Percentiles rank a stretch among this genome's conserved stretches.
Conservation (phyloP, 192 early-diverging fungal genomes). For the Backusella psychrophila region DNA sequence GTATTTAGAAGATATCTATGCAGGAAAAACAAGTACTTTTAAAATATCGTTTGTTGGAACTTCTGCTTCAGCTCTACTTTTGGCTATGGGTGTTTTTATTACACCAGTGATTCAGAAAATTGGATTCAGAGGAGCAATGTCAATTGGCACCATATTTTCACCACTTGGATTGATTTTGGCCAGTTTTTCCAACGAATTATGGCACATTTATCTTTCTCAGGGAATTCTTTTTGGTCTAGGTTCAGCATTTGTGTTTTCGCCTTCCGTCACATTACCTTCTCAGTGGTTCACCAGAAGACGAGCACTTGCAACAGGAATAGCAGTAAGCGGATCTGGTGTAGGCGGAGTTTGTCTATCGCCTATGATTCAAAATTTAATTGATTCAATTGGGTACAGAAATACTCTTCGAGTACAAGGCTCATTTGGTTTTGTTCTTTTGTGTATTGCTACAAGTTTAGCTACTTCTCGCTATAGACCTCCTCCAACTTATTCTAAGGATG, state of each 20-base stretch:
- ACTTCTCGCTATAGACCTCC: slow-evolving; percentile 21
- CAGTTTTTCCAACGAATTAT: slow-evolving; percentile 58
- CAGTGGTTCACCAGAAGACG: slow-evolving; percentile 62
- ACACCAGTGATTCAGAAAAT: slow-evolving; percentile 29
- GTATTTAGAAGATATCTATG: slow-evolving; percentile 27
- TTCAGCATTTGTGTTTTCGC: slow-evolving; percentile 52
- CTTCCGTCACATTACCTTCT: slow-evolving; percentile 56
- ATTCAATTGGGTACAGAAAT: slow-evolving; percentile 36
- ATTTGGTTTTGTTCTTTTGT: slow-evolving; percentile 37
- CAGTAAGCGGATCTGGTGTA: slow-evolving; percentile 64
- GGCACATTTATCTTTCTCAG: slow-evolving; percentile 66
- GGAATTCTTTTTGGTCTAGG: slow-evolving; percentile 66
- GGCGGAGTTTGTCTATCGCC: slow-evolving; percentile 64
- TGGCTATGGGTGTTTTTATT: slow-evolving; percentile 26
- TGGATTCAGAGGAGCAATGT: slow-evolving; percentile 32
- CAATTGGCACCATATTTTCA: slow-evolving; percentile 32
- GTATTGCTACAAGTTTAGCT: slow-evolving; percentile 24
- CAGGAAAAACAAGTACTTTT: slow-evolving; percentile 23
- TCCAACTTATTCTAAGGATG: background rate
- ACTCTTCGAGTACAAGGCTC: slow-evolving; percentile 33
- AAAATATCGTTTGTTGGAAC: slow-evolving; percentile 37
- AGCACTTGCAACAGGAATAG: slow-evolving; percentile 61
- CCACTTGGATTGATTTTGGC: slow-evolving; percentile 57
- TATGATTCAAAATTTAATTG: slow-evolving; percentile 38
- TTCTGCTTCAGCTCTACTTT: slow-evolving; percentile 18